Evolutionary conservation across 345 rosid species (phyloP).

Genomic region (Camelina sativa): DNA sequence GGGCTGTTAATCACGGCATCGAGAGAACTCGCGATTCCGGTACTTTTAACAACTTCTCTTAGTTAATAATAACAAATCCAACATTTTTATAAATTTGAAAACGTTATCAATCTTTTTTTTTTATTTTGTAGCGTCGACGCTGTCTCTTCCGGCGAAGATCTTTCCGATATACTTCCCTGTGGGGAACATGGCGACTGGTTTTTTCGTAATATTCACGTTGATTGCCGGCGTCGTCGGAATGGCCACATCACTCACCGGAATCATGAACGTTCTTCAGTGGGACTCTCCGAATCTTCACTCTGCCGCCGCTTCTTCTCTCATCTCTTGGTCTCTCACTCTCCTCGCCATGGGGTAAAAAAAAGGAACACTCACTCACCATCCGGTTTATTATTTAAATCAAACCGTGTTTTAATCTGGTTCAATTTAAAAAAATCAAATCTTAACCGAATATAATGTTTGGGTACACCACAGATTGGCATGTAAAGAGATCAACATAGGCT

Average conservation of each 20-base stretch:
- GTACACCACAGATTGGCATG: conserved; percentile 69
- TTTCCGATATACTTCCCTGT: conserved; percentile 84
- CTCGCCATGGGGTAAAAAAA: conserved; percentile 76
- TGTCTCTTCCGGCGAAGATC: conserved; percentile 69
- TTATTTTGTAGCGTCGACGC: conserved; percentile 62
- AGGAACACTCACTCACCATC: background rate
- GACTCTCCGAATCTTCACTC: conserved; percentile 58
- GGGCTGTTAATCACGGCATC: conserved; percentile 83
- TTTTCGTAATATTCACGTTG: conserved; percentile 68
- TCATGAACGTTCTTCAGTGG: conserved; percentile 54
- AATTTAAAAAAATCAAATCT: background rate
- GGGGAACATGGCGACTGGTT: conserved; percentile 89
- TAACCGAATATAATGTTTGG: conserved; percentile 9
- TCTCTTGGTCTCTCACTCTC: conserved; percentile 69
- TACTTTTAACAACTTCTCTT: conserved; percentile 28
- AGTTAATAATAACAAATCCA: background rate
- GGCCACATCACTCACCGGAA: conserved; percentile 66
- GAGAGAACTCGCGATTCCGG: conserved; percentile 65
- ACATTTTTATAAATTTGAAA: background rate
- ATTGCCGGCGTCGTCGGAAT: conserved; percentile 83
- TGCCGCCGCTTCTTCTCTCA: conserved; percentile 75
- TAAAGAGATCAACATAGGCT: conserved; percentile 79
- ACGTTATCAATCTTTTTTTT: background rate
- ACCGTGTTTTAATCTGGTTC: background rate
- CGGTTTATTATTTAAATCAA: conserved; percentile 8